Base-by-base conservation (phyloP, 192 early-diverging fungal species). In the Entomortierella lignicola region DNA sequence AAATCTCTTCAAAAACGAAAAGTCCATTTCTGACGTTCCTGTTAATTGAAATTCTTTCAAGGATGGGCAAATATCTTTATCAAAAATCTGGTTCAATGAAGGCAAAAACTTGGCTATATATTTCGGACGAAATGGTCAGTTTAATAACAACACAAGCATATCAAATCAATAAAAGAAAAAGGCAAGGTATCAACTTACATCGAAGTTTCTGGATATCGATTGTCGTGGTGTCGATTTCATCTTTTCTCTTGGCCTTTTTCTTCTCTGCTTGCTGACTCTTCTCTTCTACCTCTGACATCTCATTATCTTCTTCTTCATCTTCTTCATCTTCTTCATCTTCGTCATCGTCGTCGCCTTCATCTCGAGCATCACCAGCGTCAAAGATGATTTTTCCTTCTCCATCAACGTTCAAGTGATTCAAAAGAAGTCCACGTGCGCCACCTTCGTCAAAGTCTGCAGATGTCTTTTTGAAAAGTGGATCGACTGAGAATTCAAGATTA, bases 381-480 rank as follows among this genome's bases (percentile, higher is more conserved):
- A 99, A 99, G 21, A 98, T 92, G 58, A 98, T 94, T 66, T 91
- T 94, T n/a, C 95, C 92, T 17, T 93, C 87, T 10, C 71, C 77
- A 55, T 95, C 91, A 43, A 99, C 85, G 34, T 85, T 85, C 43
- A 99, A 77, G 63, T 96, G 94, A 77, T 96, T 97, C 44, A 99
- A 81, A 41, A 99, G 82, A 41, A 99, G 83, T 7, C 96, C 96
- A 32, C 93, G 89, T 21, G 96, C 96, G 8, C 96, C 96, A 30
- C 97, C 96, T 83, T 99, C 96, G 80, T 99, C 97, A 84, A 99
- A 98, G 77, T 97, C 96, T 10, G 96, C 96, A 13, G 92, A 95
- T n/a, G 96, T 97, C 77, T 99, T 99, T 73, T 96, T 95, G 84
- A 98, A 99, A 30, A 98, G 84, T 39, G 97, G 97, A 77, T 99